Percentiles rank a stretch among this genome's conserved stretches.
phyloP scores from a whole-genome alignment of 768 basidiomycete species.

The Amanita rubescens region DNA sequence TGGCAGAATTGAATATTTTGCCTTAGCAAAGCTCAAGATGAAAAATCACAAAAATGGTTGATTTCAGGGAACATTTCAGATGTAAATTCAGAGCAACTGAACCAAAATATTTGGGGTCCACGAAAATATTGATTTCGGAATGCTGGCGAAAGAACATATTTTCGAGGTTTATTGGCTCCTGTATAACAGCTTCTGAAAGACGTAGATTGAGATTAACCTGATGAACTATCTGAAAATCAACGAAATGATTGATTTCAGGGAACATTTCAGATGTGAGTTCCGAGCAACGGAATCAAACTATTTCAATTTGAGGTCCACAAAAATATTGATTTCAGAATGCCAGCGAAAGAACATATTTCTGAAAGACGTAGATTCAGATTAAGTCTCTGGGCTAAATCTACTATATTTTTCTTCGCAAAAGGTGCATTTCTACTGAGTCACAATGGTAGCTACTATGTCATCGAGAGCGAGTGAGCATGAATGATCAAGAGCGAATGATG shows the following conservation, averaged over 20 bases:
- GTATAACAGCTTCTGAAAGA: neutral
- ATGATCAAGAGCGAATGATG: neutral
- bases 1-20: neutral
- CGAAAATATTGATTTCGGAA: neutral
- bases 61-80: neutral
- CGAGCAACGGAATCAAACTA: neutral
- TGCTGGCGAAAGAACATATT: neutral
- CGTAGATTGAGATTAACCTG: neutral
- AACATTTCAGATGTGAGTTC: neutral
- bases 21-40: no score
- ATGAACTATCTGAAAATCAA: neutral
- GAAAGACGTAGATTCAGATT: conserved; percentile 1
- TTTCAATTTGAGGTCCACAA: neutral
- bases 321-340: neutral
- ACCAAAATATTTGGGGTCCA: neutral
- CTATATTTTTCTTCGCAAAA: neutral
- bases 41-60: neutral
- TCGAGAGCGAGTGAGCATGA: no score
- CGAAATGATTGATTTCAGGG: neutral
- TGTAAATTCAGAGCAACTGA: neutral
- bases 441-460: neutral
- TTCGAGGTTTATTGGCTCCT: neutral
- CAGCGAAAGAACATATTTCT: conserved; percentile 2
- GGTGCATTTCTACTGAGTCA: neutral
- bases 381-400: neutral